Evolutionary conservation across 2,329 filamentous ascomycete species (phyloP).

Genomic region (Cercospora berteroae): DNA sequence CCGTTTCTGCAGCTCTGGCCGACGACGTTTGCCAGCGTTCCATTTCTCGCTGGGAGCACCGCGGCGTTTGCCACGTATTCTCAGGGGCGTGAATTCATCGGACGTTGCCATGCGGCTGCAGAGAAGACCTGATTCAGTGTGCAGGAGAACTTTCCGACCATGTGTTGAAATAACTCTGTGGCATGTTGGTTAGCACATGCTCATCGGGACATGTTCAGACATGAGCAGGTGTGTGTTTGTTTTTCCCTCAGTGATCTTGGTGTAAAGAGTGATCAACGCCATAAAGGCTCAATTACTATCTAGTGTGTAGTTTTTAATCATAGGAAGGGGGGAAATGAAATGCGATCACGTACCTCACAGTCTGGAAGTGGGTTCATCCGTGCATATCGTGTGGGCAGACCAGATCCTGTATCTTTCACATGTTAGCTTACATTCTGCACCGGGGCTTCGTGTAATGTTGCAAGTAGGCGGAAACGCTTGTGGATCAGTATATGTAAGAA

Average conservation of each 20-base stretch:
- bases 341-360: background rate
- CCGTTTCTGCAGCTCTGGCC: conserved; percentile 21
- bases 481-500: conserved; percentile 96
- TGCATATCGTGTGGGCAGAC: background rate
- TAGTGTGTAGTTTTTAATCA: conserved; percentile 65
- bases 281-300: conserved; percentile 48
- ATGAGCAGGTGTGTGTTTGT: background rate
- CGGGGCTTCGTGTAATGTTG: background rate
- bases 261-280: conserved; percentile 39
- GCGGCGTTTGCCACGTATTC: conserved; percentile 36
- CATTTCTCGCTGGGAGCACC: conserved; percentile 31
- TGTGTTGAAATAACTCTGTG: background rate
- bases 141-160: background rate
- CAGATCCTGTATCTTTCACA: background rate
- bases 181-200: conserved; percentile 2
- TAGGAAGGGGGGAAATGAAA: conserved; percentile 45
- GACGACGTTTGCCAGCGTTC: conserved; percentile 27
- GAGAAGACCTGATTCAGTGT: background rate
- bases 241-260: conserved; percentile 42
- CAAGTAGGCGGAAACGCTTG: background rate
- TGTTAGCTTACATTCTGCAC: conserved; percentile 1
- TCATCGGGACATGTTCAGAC: background rate
- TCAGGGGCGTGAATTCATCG: conserved; percentile 32
- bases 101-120: conserved; percentile 6
- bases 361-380: background rate